phyloP scores from a whole-genome alignment of 306 rosid species.

The Malus sieversii region DNA sequence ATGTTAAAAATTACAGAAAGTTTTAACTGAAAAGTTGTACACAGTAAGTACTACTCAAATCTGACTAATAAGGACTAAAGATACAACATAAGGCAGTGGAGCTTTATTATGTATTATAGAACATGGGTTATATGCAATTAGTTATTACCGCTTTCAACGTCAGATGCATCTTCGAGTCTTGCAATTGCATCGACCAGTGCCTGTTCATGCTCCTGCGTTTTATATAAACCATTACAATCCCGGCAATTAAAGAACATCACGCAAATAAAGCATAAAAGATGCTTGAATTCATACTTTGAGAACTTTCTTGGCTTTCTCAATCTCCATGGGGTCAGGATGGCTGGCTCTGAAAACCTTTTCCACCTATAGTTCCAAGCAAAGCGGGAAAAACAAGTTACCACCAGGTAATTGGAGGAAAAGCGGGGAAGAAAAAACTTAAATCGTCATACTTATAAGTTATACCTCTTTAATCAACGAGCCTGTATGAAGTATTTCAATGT shows the following conservation, averaged over 20 bases:
- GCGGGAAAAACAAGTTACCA: slow-evolving; percentile 4
- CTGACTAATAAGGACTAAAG: slow-evolving; percentile 19
- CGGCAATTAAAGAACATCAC: slow-evolving; percentile 2
- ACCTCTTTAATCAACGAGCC: slow-evolving; percentile 83
- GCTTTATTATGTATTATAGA: slow-evolving; percentile 19
- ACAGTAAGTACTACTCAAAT: slow-evolving; percentile 9
- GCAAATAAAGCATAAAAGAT: neutral
- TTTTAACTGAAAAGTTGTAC: slow-evolving; percentile 11
- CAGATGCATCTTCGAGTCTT: slow-evolving; percentile 76
- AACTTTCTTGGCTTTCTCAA: slow-evolving; percentile 76
- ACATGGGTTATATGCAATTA: slow-evolving; percentile 26
- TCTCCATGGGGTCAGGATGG: slow-evolving; percentile 56
- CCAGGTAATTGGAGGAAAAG: neutral
- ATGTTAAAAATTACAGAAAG: neutral
- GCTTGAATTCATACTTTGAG: slow-evolving; percentile 46
- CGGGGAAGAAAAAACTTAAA: neutral
- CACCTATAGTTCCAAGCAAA: slow-evolving; percentile 43
- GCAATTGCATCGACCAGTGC: slow-evolving; percentile 75
- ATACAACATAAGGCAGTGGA: slow-evolving; percentile 35
- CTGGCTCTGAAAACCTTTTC: slow-evolving; percentile 60
- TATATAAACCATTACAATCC: slow-evolving; percentile 17
- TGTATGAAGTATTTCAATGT: slow-evolving; percentile 71
- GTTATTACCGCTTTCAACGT: slow-evolving; percentile 91
- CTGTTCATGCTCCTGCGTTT: slow-evolving; percentile 75
- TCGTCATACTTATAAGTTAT: slow-evolving; percentile 11